Evolutionary conservation across 331 rosid genomes (phyloP).

Genomic region (Telfairia occidentalis): DNA sequence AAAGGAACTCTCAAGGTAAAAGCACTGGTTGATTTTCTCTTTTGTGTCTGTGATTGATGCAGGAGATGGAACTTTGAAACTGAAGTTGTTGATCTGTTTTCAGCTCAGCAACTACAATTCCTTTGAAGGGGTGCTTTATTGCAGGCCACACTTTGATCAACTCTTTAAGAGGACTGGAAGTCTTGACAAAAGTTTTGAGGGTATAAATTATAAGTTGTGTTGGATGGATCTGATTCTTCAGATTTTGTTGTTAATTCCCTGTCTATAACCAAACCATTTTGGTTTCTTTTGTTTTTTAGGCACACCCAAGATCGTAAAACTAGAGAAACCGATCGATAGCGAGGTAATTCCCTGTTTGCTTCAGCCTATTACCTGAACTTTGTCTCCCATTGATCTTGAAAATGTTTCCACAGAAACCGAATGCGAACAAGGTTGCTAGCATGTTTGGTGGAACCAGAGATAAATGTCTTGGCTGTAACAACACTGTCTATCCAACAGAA

Average conservation of each 20-base stretch:
- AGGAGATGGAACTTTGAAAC: background rate
- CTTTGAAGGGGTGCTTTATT: constrained; percentile 93
- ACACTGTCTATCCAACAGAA: constrained; percentile 92
- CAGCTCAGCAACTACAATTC: constrained; percentile 99
- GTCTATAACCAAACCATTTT: background rate
- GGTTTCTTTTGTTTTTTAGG: constrained; percentile 33
- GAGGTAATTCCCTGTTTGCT: constrained; percentile 45
- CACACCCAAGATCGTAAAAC: constrained; percentile 81
- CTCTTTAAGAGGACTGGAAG: constrained; percentile 94
- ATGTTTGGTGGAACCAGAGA: constrained; percentile 97
- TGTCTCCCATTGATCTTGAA: constrained; percentile 15
- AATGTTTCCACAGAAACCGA: constrained; percentile 52
- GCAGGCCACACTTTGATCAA: constrained; percentile 95
- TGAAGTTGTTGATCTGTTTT: constrained; percentile 14
- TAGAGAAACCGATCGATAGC: constrained; percentile 49
- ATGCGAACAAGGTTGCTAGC: constrained; percentile 50
- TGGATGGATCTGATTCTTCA: background rate
- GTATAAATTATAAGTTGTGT: constrained; percentile 26
- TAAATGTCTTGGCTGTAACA: constrained; percentile 87
- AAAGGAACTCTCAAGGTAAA: constrained; percentile 95
- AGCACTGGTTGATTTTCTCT: background rate
- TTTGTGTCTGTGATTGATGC: background rate
- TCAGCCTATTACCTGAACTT: background rate
- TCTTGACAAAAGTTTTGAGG: constrained; percentile 96
- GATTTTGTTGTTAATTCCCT: constrained; percentile 3